Conservation (phyloP, 2,329 filamentous ascomycete genomes). For the Colletotrichum magnum region DNA sequence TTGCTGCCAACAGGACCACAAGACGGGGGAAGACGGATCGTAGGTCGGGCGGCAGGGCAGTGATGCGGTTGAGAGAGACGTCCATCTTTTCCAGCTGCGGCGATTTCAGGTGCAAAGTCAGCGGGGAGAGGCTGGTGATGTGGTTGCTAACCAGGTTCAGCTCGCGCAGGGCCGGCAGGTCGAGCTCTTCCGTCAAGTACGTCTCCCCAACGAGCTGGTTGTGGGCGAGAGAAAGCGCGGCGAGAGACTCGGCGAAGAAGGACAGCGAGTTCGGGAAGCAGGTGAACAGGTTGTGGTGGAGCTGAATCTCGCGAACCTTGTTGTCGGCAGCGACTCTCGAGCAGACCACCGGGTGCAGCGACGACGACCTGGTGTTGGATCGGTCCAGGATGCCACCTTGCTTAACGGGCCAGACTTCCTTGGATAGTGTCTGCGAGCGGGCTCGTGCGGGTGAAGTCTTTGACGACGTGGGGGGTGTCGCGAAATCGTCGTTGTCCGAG, state of each 20-base stretch:
- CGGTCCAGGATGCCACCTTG: constrained; percentile 77
- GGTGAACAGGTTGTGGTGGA: constrained; percentile 84
- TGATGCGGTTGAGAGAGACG: constrained; percentile 85
- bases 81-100: constrained; percentile 84
- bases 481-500: constrained; percentile 70
- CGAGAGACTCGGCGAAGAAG: constrained; percentile 79
- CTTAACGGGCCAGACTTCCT: constrained; percentile 68
- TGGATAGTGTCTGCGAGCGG: constrained; percentile 63
- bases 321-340: constrained; percentile 68
- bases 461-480: constrained; percentile 69
- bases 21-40: constrained; percentile 79
- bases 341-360: constrained; percentile 70
- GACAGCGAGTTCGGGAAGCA: constrained; percentile 79
- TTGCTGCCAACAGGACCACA: constrained; percentile 78
- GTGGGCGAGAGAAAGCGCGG: constrained; percentile 80
- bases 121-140: constrained; percentile 76
- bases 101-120: constrained; percentile 78
- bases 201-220: constrained; percentile 77
- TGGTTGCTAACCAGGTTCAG: constrained; percentile 83
- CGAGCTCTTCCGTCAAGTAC: constrained; percentile 76
- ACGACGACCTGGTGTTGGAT: constrained; percentile 75
- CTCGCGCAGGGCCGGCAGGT: constrained; percentile 81
- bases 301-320: constrained; percentile 70
- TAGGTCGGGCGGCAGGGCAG: constrained; percentile 74
- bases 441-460: constrained; percentile 65